These are phyloP conservation scores for Aspergillus carbonarius DNA, from an alignment of 2,329 filamentous ascomycete genomes.

Conservation along the genomic window DNA sequence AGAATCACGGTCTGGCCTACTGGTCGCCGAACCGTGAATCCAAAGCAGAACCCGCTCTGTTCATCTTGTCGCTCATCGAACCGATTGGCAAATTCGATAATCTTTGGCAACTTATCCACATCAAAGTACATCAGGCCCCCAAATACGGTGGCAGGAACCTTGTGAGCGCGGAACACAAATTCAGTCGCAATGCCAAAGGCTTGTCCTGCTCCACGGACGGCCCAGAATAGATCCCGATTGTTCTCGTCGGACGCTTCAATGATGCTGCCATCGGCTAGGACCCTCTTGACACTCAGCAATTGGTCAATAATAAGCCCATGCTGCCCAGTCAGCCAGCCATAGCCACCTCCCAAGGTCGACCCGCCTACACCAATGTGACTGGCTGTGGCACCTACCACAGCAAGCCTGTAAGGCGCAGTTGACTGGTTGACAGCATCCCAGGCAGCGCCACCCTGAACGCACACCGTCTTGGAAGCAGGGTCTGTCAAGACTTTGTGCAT, in stretches of 20 bases:
- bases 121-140: constrained; percentile 7
- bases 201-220: constrained; percentile 42
- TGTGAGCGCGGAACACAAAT: constrained; percentile 28
- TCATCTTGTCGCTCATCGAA: constrained; percentile 11
- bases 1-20: not conserved
- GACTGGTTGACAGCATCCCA: constrained; percentile 46
- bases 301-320: not conserved
- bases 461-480: constrained; percentile 44
- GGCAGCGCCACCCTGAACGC: constrained; percentile 52
- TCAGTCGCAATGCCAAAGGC: constrained; percentile 47
- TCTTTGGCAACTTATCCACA: not conserved
- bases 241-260: constrained; percentile 39
- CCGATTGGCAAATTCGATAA: constrained; percentile 10
- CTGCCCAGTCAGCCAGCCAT: not conserved
- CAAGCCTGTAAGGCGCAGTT: not conserved
- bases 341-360: not conserved
- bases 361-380: not conserved
- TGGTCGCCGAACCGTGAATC: constrained; percentile 3
- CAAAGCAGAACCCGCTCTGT: constrained; percentile 12
- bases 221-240: constrained; percentile 51
- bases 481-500: constrained; percentile 55
- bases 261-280: constrained; percentile 30
- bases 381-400: not conserved
- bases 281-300: not conserved
- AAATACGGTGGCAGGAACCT: constrained; percentile 1